Evolutionary conservation across 352 stramenopile species (phyloP).

Genomic region (Globisporangium takayamanum): DNA sequence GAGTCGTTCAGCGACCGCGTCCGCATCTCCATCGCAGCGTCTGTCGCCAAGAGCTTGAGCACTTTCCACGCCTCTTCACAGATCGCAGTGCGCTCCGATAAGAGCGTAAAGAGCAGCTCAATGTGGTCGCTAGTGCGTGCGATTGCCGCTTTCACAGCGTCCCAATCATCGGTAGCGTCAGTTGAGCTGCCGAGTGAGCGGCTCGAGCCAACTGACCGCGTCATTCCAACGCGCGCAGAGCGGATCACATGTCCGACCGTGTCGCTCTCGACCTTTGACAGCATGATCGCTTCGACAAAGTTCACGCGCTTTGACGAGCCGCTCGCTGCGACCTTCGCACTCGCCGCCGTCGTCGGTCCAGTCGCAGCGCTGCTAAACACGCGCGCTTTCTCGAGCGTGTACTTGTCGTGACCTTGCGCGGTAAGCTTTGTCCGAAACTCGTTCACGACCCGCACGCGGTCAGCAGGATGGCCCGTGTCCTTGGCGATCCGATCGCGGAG

Average conservation of each 20-base stretch:
- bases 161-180: constrained; percentile 36
- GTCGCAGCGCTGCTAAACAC: constrained; percentile 28
- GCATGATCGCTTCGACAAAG: constrained; percentile 50
- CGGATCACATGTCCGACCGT: constrained; percentile 46
- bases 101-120: constrained; percentile 38
- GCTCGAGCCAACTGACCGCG: neutral
- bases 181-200: constrained; percentile 2
- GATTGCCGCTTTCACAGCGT: constrained; percentile 58
- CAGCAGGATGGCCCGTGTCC: constrained; percentile 53
- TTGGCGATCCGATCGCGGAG: constrained; percentile 58
- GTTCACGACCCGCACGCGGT: constrained; percentile 62
- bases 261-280: constrained; percentile 63
- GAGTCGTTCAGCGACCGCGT: constrained; percentile 57
- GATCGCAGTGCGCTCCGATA: constrained; percentile 38
- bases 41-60: constrained; percentile 57
- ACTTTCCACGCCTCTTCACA: constrained; percentile 75
- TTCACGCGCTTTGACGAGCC: constrained; percentile 13
- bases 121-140: constrained; percentile 38
- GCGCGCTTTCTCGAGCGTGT: constrained; percentile 59
- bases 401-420: constrained; percentile 55
- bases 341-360: constrained; percentile 15
- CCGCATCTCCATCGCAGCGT: constrained; percentile 63
- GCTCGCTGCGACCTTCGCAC: constrained; percentile 12
- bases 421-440: constrained; percentile 68
- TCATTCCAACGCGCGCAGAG: constrained; percentile 1